These are phyloP conservation scores for Xylariaceae sp. DNA, from an alignment of 2,329 filamentous ascomycete species.

Conservation along the genomic window DNA sequence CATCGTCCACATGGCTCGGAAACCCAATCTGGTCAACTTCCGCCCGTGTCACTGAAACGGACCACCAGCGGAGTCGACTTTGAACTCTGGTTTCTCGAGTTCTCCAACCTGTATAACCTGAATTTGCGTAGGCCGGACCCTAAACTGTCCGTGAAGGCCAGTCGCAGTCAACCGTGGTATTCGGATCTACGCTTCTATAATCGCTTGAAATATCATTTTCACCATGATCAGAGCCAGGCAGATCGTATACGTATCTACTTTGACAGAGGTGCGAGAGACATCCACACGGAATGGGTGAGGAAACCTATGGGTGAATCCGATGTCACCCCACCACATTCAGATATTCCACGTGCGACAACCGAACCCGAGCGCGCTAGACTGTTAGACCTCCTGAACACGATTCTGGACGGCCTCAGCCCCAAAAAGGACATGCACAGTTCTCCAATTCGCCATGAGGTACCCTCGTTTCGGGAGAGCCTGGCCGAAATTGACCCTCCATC, in stretches of 20 bases:
- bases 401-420: slow-evolving; percentile 20
- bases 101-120: slow-evolving; percentile 28
- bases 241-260: slow-evolving; percentile 18
- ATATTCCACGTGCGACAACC: slow-evolving; percentile 23
- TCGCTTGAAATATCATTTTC: slow-evolving; percentile 19
- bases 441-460: not conserved
- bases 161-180: slow-evolving; percentile 17
- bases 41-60: no score
- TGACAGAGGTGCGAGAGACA: slow-evolving; percentile 19
- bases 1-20: no score
- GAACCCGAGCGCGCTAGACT: slow-evolving; percentile 25
- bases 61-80: no score
- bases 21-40: no score
- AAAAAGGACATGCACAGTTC: slow-evolving; percentile 8
- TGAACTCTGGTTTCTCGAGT: slow-evolving; percentile 29
- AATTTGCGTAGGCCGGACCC: slow-evolving; percentile 23
- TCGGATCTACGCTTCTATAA: slow-evolving; percentile 24
- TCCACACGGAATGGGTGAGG: slow-evolving; percentile 28
- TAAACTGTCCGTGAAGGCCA: slow-evolving; percentile 18
- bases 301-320: slow-evolving; percentile 23
- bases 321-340: slow-evolving; percentile 19
- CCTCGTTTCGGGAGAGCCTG: slow-evolving; percentile 3
- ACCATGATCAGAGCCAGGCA: slow-evolving; percentile 21
- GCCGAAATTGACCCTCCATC: slow-evolving; percentile 14
- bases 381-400: slow-evolving; percentile 17